Evolutionary conservation across 441 rosid species (phyloP), one percentile per base, ranked within the genome.

Genomic region (Aleurites moluccanus): DNA sequence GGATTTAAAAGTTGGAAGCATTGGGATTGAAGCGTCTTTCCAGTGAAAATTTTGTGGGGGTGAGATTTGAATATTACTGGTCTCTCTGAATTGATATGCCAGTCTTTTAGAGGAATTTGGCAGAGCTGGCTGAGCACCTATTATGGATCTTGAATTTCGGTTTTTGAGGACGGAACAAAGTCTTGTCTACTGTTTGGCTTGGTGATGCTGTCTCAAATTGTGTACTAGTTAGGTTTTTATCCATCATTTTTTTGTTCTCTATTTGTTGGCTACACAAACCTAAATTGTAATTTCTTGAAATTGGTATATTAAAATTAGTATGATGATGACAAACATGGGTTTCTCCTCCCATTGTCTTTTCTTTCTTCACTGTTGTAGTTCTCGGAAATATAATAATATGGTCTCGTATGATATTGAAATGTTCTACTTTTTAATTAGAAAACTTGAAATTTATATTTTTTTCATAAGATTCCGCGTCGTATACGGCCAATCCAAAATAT

Each of bases 221-320:
- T 75, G 82, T 70, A 20, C 10, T 30, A 16, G 57, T 15, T 66
- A 7, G 55, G 67, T 10, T 50, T 13, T 33, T 44, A n/a, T n/a
- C n/a, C 0, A 15, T n/a, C n/a, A n/a, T n/a, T 47, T 56, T 20
- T 61, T 61, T 75, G 23, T 33, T 14, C 13, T 14, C 8, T 62
- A 56, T 14, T 65, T 73, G 21, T 14, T 57, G 69, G 73, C 33
- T 64, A 45, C 70, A 53, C 57, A 72, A n/a, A n/a, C n/a, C n/a
- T n/a, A n/a, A n/a, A n/a, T n/a, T n/a, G n/a, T n/a, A n/a, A 59
- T 64, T 66, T 73, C 38, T 45, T 49, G 63, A 70, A 65, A 67
- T 82, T 80, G 71, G 27, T 71, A 78, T 76, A 59, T 77, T 60
- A 42, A 47, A 52, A 40, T 38, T 30, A 44, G 68, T 8, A 70